Evolutionary conservation across 2,329 filamentous ascomycete genomes (phyloP).

Genomic region (Neofusicoccum kwambonambiense): DNA sequence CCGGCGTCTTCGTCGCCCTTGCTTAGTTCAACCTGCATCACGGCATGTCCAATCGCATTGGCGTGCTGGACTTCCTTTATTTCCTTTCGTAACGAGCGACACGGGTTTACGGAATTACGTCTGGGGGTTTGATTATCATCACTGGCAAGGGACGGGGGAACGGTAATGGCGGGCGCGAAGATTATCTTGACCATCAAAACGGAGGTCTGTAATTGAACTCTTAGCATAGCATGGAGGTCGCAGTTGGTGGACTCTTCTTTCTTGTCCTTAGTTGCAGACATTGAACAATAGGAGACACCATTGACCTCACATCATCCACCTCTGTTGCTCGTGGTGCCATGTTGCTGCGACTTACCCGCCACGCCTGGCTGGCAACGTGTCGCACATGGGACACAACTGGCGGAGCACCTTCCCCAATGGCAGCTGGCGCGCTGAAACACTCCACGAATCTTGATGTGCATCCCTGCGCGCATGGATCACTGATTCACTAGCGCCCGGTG

Average conservation of each 20-base stretch:
- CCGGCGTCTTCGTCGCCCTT: constrained; percentile 17
- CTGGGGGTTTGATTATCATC: background rate
- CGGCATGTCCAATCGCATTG: background rate
- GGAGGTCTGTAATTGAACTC: constrained; percentile 2
- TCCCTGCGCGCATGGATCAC: constrained; percentile 4
- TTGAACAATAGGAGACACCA: constrained; percentile 4
- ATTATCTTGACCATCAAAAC: constrained; percentile 4
- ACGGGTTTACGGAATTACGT: constrained; percentile 3
- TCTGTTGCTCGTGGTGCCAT: no score
- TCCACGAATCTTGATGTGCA: constrained; percentile 13
- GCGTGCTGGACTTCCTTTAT: background rate
- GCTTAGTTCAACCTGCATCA: background rate
- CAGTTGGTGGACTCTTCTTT: constrained; percentile 7
- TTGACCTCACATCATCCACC: background rate
- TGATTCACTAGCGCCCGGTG: constrained; percentile 14
- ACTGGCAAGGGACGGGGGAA: background rate
- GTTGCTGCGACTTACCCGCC: background rate
- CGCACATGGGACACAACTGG: background rate
- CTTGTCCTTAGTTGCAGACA: constrained; percentile 3
- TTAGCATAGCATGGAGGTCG: constrained; percentile 1
- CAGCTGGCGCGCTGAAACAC: background rate
- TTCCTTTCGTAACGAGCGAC: constrained; percentile 13
- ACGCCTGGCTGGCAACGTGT: background rate
- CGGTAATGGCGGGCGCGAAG: constrained; percentile 3
- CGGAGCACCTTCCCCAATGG: background rate